These are phyloP conservation scores for Pichia paraexigua DNA, from an alignment of 805 yeast species.

Conservation along the genomic window DNA sequence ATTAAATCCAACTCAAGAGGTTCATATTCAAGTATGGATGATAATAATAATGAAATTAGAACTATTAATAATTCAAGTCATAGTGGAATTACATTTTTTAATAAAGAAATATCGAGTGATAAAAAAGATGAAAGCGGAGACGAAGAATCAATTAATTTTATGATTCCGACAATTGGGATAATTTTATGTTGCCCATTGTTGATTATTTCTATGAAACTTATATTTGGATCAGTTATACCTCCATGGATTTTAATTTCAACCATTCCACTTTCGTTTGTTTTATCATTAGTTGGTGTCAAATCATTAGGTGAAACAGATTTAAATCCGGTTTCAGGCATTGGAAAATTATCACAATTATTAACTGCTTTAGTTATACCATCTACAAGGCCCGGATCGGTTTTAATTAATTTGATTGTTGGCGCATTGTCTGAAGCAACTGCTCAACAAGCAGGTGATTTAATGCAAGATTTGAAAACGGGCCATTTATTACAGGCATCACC, in stretches of 20 bases:
- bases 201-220: constrained; percentile 48
- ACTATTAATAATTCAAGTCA: not conserved
- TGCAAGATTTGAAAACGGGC: constrained; percentile 97
- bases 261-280: constrained; percentile 62
- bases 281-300: constrained; percentile 82
- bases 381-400: constrained; percentile 68
- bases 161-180: constrained; percentile 41
- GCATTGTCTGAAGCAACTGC: constrained; percentile 99
- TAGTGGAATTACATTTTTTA: not conserved
- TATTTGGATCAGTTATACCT: constrained; percentile 71
- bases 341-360: constrained; percentile 82
- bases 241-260: constrained; percentile 61
- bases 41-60: not conserved
- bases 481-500: constrained; percentile 89
- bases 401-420: constrained; percentile 86
- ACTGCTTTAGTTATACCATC: constrained; percentile 77
- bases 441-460: constrained; percentile 95
- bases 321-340: constrained; percentile 95
- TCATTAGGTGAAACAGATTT: constrained; percentile 96
- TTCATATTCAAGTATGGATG: constrained; percentile 6
- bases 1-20: not conserved
- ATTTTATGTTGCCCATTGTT: constrained; percentile 61
- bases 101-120: not conserved
- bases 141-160: constrained; percentile 16
- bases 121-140: constrained; percentile 29